A percentile compares a stretch with the other conserved stretches of the same genome.
Evolutionary conservation across 768 basidiomycete species (phyloP).

Genomic region (Ephemerocybe angulata): DNA sequence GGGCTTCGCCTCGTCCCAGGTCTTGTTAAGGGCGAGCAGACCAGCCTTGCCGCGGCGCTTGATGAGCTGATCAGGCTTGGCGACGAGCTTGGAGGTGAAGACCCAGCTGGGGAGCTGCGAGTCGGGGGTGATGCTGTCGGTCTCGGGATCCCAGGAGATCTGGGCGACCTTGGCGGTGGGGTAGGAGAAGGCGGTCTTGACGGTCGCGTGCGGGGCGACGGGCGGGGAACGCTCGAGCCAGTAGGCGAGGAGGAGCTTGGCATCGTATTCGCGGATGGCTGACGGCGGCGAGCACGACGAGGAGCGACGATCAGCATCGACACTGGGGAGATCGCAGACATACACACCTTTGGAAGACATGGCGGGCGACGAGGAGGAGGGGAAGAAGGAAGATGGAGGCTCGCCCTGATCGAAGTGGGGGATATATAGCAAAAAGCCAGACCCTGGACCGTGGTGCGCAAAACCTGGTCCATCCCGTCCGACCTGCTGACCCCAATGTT

Average conservation of each 20-base stretch:
- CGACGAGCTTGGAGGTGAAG: conserved; percentile 83
- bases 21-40: conserved; percentile 90
- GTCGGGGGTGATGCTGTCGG: conserved; percentile 51
- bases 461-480: conserved; percentile 20
- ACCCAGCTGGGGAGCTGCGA: conserved; percentile 74
- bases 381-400: conserved; percentile 13
- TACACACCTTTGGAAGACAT: conserved; percentile 46
- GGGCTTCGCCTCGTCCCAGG: conserved; percentile 78
- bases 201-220: conserved; percentile 57
- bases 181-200: conserved; percentile 58
- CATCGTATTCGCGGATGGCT: conserved; percentile 95
- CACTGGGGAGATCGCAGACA: not conserved
- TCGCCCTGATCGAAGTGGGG: not conserved
- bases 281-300: not conserved
- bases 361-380: conserved; percentile 22
- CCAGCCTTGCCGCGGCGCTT: conserved; percentile 99
- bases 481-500: conserved; percentile 26
- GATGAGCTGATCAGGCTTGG: conserved; percentile 97
- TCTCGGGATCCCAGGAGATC: conserved; percentile 76
- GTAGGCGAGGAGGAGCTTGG: conserved; percentile 95
- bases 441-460: conserved; percentile 12
- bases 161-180: conserved; percentile 80
- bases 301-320: conserved; percentile 7
- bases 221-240: conserved; percentile 91
- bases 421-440: conserved; percentile 20